phyloP scores from a whole-genome alignment of 1,284 basidiomycete genomes.

The Abortiporus biennis region DNA sequence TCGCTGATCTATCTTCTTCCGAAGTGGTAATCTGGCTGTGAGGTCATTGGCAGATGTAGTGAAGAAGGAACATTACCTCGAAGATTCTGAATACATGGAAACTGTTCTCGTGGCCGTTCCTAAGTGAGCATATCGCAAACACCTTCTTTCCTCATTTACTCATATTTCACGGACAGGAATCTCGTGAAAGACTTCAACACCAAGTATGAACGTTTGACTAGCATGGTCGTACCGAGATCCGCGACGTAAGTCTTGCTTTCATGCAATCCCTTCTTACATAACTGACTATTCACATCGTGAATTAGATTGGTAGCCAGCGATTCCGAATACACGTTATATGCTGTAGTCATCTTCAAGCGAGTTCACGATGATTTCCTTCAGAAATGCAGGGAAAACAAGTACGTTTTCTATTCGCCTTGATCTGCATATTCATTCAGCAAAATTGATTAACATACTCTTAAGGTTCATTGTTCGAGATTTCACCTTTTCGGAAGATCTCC shows the following conservation, averaged over 20 bases:
- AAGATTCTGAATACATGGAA: conserved; percentile 90
- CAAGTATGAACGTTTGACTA: conserved; percentile 84
- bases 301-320: conserved; percentile 69
- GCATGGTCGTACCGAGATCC: conserved; percentile 96
- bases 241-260: conserved; percentile 53
- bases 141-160: neutral
- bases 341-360: conserved; percentile 88
- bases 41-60: conserved; percentile 86
- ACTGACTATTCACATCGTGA: neutral
- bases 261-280: conserved; percentile 5
- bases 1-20: conserved; percentile 9
- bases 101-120: conserved; percentile 93
- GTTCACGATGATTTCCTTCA: conserved; percentile 91
- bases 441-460: conserved; percentile 10
- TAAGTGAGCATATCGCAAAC: conserved; percentile 51
- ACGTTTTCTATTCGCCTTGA: conserved; percentile 14
- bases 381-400: conserved; percentile 96
- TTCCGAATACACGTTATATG: conserved; percentile 85
- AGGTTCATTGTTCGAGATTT: conserved; percentile 94
- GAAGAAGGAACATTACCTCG: conserved; percentile 75
- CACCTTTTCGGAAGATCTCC: conserved; percentile 81
- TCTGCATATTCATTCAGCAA: conserved; percentile 1
- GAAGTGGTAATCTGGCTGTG: conserved; percentile 90
- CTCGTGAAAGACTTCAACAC: conserved; percentile 83
- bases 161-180: conserved; percentile 46